Conservation (phyloP, 2,329 filamentous ascomycete species). For the Microsporum canis region DNA sequence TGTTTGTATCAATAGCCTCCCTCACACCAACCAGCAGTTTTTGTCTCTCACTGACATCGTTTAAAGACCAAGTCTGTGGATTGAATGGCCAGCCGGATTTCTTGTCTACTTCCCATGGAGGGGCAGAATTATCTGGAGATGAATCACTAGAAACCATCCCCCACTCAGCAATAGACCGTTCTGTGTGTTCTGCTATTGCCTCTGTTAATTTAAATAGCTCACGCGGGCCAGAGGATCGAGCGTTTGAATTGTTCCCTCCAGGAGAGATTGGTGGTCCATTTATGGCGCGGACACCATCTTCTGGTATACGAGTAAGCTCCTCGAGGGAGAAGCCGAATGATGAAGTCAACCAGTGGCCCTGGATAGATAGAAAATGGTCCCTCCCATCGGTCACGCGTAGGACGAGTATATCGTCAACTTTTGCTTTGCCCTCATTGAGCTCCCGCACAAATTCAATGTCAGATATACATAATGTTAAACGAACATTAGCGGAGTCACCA, state of each 20-base stretch:
- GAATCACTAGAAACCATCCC: conserved; percentile 41
- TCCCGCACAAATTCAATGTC: conserved; percentile 52
- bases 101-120: conserved; percentile 43
- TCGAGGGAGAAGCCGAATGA: conserved; percentile 78
- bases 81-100: conserved; percentile 50
- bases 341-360: conserved; percentile 66
- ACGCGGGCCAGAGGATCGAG: conserved; percentile 65
- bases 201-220: conserved; percentile 87
- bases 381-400: conserved; percentile 71
- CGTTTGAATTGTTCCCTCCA: conserved; percentile 27
- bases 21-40: conserved; percentile 36
- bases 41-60: conserved; percentile 31
- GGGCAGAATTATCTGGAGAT: conserved; percentile 23
- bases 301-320: conserved; percentile 73
- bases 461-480: conserved; percentile 56
- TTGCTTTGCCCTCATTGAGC: conserved; percentile 56
- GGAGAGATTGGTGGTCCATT: conserved; percentile 19
- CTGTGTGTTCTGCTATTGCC: conserved; percentile 52
- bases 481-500: conserved; percentile 65
- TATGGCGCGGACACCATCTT: conserved; percentile 63
- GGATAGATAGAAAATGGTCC: conserved; percentile 82
- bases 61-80: conserved; percentile 38
- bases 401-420: conserved; percentile 77
- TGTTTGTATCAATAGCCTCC: conserved; percentile 63
- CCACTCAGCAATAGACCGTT: conserved; percentile 51